Evolutionary conservation across 345 rosid species (phyloP).

Genomic region (Boechera stricta): DNA sequence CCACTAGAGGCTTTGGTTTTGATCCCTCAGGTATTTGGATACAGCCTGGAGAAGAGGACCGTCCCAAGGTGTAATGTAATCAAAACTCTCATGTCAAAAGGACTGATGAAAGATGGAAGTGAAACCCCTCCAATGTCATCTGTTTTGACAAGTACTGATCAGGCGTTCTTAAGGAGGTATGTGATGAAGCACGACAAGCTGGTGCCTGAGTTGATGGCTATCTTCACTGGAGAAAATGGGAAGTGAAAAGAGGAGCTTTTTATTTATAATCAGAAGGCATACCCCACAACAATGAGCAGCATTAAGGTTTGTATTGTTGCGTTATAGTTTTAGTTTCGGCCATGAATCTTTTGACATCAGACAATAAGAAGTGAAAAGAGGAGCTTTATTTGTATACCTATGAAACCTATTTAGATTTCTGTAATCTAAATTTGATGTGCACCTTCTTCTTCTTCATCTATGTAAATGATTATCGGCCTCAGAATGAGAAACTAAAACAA

Average conservation of each 20-base stretch:
- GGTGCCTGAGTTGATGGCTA: constrained; percentile 13
- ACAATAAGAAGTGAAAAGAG: background rate
- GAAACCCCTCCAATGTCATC: constrained; percentile 12
- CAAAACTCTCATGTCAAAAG: constrained; percentile 37
- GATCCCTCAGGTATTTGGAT: constrained; percentile 20
- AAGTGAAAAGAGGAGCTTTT: background rate
- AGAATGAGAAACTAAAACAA: too few relatives aligned
- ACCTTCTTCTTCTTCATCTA: too few relatives aligned
- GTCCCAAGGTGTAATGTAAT: constrained; percentile 45
- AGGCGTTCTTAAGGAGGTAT: constrained; percentile 14
- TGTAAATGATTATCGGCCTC: too few relatives aligned
- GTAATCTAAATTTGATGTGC: background rate
- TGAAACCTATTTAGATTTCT: background rate
- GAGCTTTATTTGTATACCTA: background rate
- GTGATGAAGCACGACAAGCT: constrained; percentile 20
- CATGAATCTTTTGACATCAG: background rate
- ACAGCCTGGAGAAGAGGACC: constrained; percentile 47
- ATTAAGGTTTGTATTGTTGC: background rate
- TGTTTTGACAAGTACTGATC: constrained; percentile 17
- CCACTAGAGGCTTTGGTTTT: constrained; percentile 15
- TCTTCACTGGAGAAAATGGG: background rate
- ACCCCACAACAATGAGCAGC: background rate
- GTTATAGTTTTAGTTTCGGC: constrained; percentile 6
- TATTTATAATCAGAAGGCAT: background rate
- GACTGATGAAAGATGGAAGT: background rate